Base-by-base conservation (phyloP, 352 stramenopile species). In the Thraustochytrium sp. region DNA sequence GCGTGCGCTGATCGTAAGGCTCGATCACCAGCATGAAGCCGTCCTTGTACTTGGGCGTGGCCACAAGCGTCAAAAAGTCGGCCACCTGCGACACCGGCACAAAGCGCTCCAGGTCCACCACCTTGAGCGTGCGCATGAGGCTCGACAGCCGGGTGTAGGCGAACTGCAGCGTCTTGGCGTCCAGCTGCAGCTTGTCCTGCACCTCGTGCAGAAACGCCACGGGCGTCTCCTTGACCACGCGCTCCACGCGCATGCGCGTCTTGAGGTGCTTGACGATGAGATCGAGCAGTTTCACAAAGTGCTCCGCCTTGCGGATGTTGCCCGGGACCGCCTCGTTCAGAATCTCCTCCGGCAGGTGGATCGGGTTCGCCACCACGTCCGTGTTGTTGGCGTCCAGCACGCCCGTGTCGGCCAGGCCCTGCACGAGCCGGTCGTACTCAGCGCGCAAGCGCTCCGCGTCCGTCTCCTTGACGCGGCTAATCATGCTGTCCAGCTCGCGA, bases 1-100 rank as follows among this genome's bases (percentile, higher is more conserved):
- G 85, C 40, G 85, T 87, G 46, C 62, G 75, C 31, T 75, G 68
- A 36, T 88, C 61, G 54, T 84, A 86, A 8, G 86, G 80, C 54
- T 87, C 96, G 82, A 99, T 95, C 76, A 99, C 97, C 21, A 99
- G 92, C 84, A 98, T 97, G 87, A 99, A 99, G 1, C 96, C 97
- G 65, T 99, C 95, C 0, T 91, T 92, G 86, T 99, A 99, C 31
- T 85, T 85, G 59, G 48, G 48, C 1, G 95, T 99, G 4, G 95
- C 91, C 5, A 99, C 90, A 3, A 99, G 87, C 29, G 95, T 98
- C 18, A 95, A 94, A 89, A 99, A 99, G 85, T 99, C 95, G 0
- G 96, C 96, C 11, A 99, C 94, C 42, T 97, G 92, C 3, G 92
- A 93, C 40, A 99, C 88, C 3, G 95, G 90, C 59, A 96, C 95